These are phyloP conservation scores for Flaveria bidentis DNA, from an alignment of 129 eudicot genomes.

Conservation along the genomic window DNA sequence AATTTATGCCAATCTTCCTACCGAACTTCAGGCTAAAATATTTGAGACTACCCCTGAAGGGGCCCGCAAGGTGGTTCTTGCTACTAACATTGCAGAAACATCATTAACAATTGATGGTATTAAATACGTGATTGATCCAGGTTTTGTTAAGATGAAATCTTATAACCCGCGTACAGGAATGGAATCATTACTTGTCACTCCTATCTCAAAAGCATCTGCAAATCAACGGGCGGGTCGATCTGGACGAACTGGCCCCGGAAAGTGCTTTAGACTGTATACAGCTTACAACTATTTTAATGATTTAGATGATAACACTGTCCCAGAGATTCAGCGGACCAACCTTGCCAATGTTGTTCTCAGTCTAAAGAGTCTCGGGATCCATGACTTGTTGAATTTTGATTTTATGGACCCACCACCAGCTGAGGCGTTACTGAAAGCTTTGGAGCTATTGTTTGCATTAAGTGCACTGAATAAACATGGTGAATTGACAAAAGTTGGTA, in stretches of 20 bases:
- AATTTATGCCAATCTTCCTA: slow-evolving; percentile 89
- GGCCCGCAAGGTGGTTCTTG: slow-evolving; percentile 88
- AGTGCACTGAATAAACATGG: slow-evolving; percentile 95
- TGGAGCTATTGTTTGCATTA: slow-evolving; percentile 79
- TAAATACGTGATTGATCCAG: slow-evolving; percentile 92
- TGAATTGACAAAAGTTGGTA: slow-evolving; percentile 86
- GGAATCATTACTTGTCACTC: slow-evolving; percentile 82
- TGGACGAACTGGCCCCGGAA: slow-evolving; percentile 94
- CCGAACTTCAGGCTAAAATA: slow-evolving; percentile 82
- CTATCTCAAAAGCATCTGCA: slow-evolving; percentile 96
- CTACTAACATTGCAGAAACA: slow-evolving; percentile 98
- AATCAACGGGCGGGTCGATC: slow-evolving; percentile 97
- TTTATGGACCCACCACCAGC: slow-evolving; percentile 99
- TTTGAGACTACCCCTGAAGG: slow-evolving; percentile 93
- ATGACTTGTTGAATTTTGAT: slow-evolving; percentile 81
- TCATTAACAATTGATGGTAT: slow-evolving; percentile 94
- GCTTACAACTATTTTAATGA: slow-evolving; percentile 78
- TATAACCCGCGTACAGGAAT: slow-evolving; percentile 96
- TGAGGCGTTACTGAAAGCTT: slow-evolving; percentile 85
- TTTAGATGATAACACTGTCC: slow-evolving; percentile 91
- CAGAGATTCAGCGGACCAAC: slow-evolving; percentile 91
- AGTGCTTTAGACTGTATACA: slow-evolving; percentile 78
- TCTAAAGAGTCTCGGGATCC: slow-evolving; percentile 90
- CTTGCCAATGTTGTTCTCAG: slow-evolving; percentile 89
- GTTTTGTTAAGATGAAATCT: slow-evolving; percentile 90